phyloP scores from a whole-genome alignment of 2,329 filamentous ascomycete genomes.

The Fusarium equiseti region DNA sequence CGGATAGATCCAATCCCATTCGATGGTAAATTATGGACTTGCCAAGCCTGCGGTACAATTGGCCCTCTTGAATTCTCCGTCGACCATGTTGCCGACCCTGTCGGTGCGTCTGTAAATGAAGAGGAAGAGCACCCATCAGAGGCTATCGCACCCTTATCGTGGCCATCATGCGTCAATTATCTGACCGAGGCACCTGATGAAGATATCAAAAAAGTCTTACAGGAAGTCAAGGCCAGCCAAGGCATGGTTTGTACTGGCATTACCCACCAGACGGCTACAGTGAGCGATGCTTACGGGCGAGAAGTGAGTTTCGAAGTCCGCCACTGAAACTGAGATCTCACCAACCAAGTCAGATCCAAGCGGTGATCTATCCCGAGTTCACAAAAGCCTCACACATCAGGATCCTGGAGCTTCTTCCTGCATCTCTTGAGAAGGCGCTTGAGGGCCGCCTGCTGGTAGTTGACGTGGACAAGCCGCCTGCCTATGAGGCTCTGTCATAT shows the following conservation, averaged over 20 bases:
- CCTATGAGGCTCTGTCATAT: constrained; percentile 29
- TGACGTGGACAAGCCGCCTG: constrained; percentile 1
- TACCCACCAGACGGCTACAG: constrained; percentile 4
- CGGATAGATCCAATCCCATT: constrained; percentile 20
- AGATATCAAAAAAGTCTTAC: not conserved
- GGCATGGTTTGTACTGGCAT: not conserved
- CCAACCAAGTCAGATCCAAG: constrained; percentile 6
- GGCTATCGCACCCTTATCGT: not conserved
- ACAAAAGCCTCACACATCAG: constrained; percentile 6
- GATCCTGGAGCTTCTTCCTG: constrained; percentile 21
- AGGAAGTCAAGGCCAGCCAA: not conserved
- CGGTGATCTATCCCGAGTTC: constrained; percentile 18
- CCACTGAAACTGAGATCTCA: not conserved
- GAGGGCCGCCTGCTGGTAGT: constrained; percentile 18
- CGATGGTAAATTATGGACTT: constrained; percentile 14
- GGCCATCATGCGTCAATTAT: constrained; percentile 14
- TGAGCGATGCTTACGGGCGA: constrained; percentile 21
- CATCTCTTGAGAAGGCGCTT: constrained; percentile 4
- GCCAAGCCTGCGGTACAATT: constrained; percentile 24
- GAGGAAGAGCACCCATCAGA: not conserved
- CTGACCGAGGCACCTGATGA: not conserved
- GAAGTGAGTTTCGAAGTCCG: constrained; percentile 10
- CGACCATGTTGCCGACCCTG: not conserved
- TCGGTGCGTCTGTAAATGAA: not conserved
- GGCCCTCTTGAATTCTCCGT: constrained; percentile 7